Conservation (phyloP, 2,329 filamentous ascomycete genomes). For the Colletotrichum destructivum region DNA sequence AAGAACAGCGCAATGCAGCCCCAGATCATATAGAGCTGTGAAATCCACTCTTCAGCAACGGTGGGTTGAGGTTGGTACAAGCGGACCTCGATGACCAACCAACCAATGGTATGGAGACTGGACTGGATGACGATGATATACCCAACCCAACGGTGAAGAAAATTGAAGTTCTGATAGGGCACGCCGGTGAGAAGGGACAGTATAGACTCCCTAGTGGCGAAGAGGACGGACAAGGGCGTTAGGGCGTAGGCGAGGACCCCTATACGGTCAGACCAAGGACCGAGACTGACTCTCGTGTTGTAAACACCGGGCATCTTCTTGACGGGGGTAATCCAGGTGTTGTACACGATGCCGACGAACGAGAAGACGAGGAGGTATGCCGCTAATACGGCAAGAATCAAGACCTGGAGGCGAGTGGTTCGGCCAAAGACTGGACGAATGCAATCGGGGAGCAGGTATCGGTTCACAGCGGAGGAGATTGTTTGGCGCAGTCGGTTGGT, state of each 20-base stretch:
- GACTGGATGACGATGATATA: slow-evolving; percentile 80
- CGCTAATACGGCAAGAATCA: slow-evolving; percentile 70
- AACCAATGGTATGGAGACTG: slow-evolving; percentile 78
- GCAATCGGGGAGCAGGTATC: slow-evolving; percentile 74
- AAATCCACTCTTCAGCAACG: slow-evolving; percentile 70
- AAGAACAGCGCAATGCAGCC: slow-evolving; percentile 79
- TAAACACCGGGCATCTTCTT: slow-evolving; percentile 67
- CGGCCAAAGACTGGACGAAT: slow-evolving; percentile 73
- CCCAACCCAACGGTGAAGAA: slow-evolving; percentile 83
- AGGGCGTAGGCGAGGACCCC: slow-evolving; percentile 82
- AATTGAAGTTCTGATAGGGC: slow-evolving; percentile 84
- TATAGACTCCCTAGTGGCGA: slow-evolving; percentile 79
- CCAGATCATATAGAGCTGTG: slow-evolving; percentile 79
- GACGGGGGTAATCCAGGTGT: slow-evolving; percentile 79
- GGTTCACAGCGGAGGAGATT: slow-evolving; percentile 47
- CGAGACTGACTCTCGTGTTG: slow-evolving; percentile 77
- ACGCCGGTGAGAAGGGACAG: slow-evolving; percentile 80
- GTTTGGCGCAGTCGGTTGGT: slow-evolving; percentile 53
- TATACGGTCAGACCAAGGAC: slow-evolving; percentile 78
- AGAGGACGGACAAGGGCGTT: slow-evolving; percentile 78
- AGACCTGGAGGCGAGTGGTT: slow-evolving; percentile 77
- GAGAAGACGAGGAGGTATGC: slow-evolving; percentile 78
- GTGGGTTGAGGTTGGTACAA: slow-evolving; percentile 81
- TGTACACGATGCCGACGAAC: slow-evolving; percentile 79
- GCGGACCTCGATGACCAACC: slow-evolving; percentile 76